Evolutionary conservation across 148 eudicot species (phyloP).

Genomic region (Rhododendron simsii): DNA sequence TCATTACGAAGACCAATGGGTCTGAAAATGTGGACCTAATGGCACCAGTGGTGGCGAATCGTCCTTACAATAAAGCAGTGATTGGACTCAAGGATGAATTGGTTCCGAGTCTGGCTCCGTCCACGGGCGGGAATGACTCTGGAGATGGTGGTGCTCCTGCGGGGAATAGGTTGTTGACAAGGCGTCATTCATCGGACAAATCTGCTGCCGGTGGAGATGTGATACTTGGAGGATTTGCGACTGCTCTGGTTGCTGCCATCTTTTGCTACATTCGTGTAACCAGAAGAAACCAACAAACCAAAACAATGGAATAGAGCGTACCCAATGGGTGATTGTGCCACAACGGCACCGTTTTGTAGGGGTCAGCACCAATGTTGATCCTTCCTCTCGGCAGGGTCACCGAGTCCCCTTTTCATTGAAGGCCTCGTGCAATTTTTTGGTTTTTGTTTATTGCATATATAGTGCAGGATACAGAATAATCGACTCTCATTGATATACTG

Average conservation of each 20-base stretch:
- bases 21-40: neutral
- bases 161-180: neutral
- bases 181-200: conserved; percentile 13
- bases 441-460: no score
- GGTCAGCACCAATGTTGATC: no score
- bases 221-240: conserved; percentile 49
- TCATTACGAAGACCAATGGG: neutral
- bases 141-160: neutral
- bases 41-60: neutral
- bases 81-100: neutral
- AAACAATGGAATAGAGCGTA: neutral
- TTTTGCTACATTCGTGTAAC: conserved; percentile 45
- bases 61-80: neutral
- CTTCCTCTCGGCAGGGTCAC: no score
- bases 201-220: conserved; percentile 52
- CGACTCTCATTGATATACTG: no score
- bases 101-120: neutral
- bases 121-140: neutral
- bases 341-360: neutral
- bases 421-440: neutral
- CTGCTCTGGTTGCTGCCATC: conserved; percentile 41
- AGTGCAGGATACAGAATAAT: no score
- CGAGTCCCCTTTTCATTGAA: neutral
- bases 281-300: neutral
- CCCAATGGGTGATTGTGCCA: no score